phyloP scores from a whole-genome alignment of 2,329 filamentous ascomycete genomes.

The Scolecobasidium constrictum region DNA sequence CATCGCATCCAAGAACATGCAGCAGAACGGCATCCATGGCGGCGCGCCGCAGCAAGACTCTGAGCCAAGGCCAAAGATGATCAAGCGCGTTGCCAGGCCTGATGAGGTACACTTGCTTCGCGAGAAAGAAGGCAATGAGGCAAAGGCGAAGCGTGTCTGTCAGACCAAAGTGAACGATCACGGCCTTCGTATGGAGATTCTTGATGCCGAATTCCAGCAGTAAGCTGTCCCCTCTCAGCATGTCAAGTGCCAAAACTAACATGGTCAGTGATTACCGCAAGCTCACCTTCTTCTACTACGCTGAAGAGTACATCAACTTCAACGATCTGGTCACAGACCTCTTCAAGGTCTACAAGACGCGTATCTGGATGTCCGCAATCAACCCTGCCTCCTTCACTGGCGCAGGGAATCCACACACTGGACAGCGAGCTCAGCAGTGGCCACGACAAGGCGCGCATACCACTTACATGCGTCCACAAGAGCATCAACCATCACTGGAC shows the following conservation, averaged over 20 bases:
- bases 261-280: constrained; percentile 88
- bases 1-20: constrained; percentile 4
- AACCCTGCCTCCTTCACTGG: constrained; percentile 78
- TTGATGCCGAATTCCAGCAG: constrained; percentile 98
- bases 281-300: constrained; percentile 97
- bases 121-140: constrained; percentile 95
- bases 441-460: not conserved
- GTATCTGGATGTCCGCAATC: constrained; percentile 99
- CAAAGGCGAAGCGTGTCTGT: constrained; percentile 91
- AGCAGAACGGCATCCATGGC: constrained; percentile 12
- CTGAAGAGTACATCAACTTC: constrained; percentile 97
- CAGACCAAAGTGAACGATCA: constrained; percentile 96
- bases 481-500: constrained; percentile 3
- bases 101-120: constrained; percentile 83
- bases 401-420: constrained; percentile 48
- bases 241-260: constrained; percentile 13
- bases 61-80: constrained; percentile 90
- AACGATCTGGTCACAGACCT: constrained; percentile 94
- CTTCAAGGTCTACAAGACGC: constrained; percentile 98
- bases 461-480: constrained; percentile 5
- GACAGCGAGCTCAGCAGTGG: constrained; percentile 34
- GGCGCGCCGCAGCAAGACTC: constrained; percentile 18
- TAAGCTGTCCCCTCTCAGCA: constrained; percentile 39
- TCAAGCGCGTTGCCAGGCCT: constrained; percentile 84
- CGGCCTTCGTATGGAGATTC: constrained; percentile 92